These are phyloP conservation scores for Podospora sp. DNA, from an alignment of 495 filamentous ascomycete genomes.

Conservation along the genomic window DNA sequence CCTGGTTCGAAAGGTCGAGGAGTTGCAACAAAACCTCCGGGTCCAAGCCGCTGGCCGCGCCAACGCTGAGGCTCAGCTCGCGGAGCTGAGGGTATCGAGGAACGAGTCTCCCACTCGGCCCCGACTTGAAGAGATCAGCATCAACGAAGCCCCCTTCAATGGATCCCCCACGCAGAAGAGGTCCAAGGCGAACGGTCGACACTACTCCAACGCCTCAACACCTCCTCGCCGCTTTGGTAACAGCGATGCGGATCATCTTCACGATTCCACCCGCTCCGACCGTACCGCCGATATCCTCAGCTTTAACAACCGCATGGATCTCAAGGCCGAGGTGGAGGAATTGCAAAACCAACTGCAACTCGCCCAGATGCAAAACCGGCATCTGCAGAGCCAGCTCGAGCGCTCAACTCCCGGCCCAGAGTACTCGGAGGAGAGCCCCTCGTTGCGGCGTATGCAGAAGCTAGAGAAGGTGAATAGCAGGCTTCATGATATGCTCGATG, in stretches of 20 bases:
- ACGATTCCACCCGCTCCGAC: slow-evolving; percentile 85
- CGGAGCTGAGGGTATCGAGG: slow-evolving; percentile 75
- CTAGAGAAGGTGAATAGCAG: slow-evolving; percentile 90
- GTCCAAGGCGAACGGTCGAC: slow-evolving; percentile 71
- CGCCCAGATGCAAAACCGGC: slow-evolving; percentile 93
- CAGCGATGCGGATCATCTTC: slow-evolving; percentile 58
- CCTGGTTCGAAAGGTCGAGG: slow-evolving; percentile 84
- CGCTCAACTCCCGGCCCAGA: slow-evolving; percentile 58
- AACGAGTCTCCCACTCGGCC: slow-evolving; percentile 72
- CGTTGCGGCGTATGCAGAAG: slow-evolving; percentile 80
- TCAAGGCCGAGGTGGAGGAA: slow-evolving; percentile 88
- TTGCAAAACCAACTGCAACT: slow-evolving; percentile 94
- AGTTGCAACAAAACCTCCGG: slow-evolving; percentile 81
- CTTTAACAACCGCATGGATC: slow-evolving; percentile 87
- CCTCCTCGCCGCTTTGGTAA: slow-evolving; percentile 72
- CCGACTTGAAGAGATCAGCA: slow-evolving; percentile 80
- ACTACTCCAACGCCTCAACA: slow-evolving; percentile 73
- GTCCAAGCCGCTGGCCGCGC: slow-evolving; percentile 80
- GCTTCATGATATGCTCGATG: slow-evolving; percentile 92
- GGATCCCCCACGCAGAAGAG: slow-evolving; percentile 77
- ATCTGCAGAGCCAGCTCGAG: slow-evolving; percentile 86
- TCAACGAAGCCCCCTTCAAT: slow-evolving; percentile 75
- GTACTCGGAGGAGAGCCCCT: slow-evolving; percentile 79
- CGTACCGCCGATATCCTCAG: slow-evolving; percentile 85
- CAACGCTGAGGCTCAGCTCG: slow-evolving; percentile 81